Base-by-base conservation (phyloP, 176 grass and related monocot species). In the Eleusine indica region DNA sequence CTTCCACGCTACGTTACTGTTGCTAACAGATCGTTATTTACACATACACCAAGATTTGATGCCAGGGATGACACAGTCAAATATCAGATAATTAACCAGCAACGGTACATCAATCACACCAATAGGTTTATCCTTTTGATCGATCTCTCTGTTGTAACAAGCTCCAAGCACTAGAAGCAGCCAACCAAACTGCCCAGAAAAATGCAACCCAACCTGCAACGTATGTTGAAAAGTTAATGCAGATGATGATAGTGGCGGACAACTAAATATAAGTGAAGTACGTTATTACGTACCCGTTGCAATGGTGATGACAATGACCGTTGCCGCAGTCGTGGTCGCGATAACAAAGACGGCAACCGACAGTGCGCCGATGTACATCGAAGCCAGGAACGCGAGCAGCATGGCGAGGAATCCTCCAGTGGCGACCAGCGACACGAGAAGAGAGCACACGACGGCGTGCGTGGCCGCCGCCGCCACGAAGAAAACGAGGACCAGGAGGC, bases 141-240 rank as follows among this genome's bases (percentile, higher is more conserved):
- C 44, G 44, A 10, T 47, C 9, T 8, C 9, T 47, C 11, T 11
- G 44, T 93, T 10, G 88, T 71, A 21, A 7, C 54, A 46, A 94
- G 54, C 57, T 70, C 44, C 61, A 94, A 3, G 68, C 84, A 93
- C 86, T 91, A 67, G 77, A 91, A 7, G 48, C 73, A 15, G 49
- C 73, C 80, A 87, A 82, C 87, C 88, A 95, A 68, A 86, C 22
- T 32, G 93, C 44, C 82, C 86, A 95, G 60, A 98, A 87, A 70
- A 98, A 91, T 21, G 85, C 91, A 61, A 70, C 80, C 96, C 92
- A 95, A 39, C 92, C 96, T 95, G 77, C 68, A 89, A 68, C 56
- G 25, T 53, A 78, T 16, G 30, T 3, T 43, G 43, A 7, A 46
- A 46, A 9, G 43, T 35, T 35, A 2, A 35, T 35, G 32, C 51